Evolutionary conservation across 345 rosid species (phyloP).

Genomic region (Heritiera littoralis): DNA sequence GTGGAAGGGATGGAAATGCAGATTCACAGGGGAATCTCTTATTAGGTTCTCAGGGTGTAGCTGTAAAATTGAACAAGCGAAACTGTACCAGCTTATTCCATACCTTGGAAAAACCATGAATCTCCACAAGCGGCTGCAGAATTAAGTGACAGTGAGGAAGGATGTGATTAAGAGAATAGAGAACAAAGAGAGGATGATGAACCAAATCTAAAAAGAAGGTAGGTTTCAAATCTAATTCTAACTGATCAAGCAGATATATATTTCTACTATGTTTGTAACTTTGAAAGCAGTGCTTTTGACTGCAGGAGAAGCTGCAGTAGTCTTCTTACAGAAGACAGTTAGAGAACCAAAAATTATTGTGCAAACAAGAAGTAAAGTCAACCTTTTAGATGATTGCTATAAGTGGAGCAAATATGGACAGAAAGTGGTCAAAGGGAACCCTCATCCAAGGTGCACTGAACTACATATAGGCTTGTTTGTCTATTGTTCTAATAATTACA

Average conservation of each 20-base stretch:
- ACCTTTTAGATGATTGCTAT: constrained; percentile 95
- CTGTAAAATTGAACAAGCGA: constrained; percentile 34
- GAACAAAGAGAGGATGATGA: constrained; percentile 54
- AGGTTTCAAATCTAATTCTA: constrained; percentile 18
- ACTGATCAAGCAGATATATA: not conserved
- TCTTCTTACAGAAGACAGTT: constrained; percentile 64
- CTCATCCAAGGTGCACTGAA: constrained; percentile 61
- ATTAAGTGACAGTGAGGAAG: constrained; percentile 52
- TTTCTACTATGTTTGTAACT: not conserved
- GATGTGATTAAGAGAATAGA: constrained; percentile 38
- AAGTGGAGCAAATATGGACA: constrained; percentile 99
- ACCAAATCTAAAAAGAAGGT: constrained; percentile 77
- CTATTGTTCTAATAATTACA: constrained; percentile 12
- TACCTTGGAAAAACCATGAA: constrained; percentile 43
- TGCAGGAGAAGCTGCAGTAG: constrained; percentile 41
- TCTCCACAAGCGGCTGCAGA: constrained; percentile 35
- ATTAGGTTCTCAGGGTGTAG: constrained; percentile 28
- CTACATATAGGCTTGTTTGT: not conserved
- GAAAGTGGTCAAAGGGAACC: constrained; percentile 98
- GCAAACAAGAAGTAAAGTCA: constrained; percentile 99
- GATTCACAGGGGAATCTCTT: constrained; percentile 48
- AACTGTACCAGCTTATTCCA: constrained; percentile 27
- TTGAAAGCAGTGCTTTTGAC: constrained; percentile 21
- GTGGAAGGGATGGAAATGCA: constrained; percentile 37
- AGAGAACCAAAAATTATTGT: constrained; percentile 84